Base-by-base conservation (phyloP, 257 asterid genomes). In the Capsicum pubescens region DNA sequence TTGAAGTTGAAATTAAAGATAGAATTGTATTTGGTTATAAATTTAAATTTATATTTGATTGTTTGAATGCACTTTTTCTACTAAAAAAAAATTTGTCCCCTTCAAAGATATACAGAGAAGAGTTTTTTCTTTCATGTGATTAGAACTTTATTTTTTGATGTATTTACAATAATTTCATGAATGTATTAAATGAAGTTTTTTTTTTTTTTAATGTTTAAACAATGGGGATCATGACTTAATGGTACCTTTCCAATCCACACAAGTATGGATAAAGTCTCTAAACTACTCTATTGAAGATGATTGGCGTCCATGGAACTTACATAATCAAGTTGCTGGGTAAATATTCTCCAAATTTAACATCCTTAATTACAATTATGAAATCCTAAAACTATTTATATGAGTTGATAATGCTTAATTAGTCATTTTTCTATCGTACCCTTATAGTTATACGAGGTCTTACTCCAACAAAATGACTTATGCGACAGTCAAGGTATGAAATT, bases 391-490 rank as follows among this genome's bases (percentile, higher is more conserved):
- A 1, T 4, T 21, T 5, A 63, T 10, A 12, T 21, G 8, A 21
- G 16, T 21, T 63, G 16, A 63, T 63, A 21, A 63, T 63, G 8
- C 42, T 63, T 63, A 0, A 21, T 63, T 8, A 10, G 9, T 61
- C 21, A 32, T 86, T 80, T 48, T 26, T 26, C 32, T 26, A 39
- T n/a, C 2, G 3, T 32, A 56, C 0, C 19, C 3, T 61, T 61
- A 8, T 61, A 61, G 70, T 5, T 55, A 26, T 12, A 88, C 90
- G 10, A 82, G 88, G 72, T 79, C 80, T 79, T 87, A 88, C 58
- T 86, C 91, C 26, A 90, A 90, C 84, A 44, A 50, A 55, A 90
- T 90, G 91, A 87, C 90, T 35, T 90, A 85, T 86, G 89, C 91
- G 26, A 90, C 92, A 0, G 87, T 90, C 8, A 90, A 90, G 91